Conservation (phyloP, 139 green algal species). For the Tetradesmus obliquus region DNA sequence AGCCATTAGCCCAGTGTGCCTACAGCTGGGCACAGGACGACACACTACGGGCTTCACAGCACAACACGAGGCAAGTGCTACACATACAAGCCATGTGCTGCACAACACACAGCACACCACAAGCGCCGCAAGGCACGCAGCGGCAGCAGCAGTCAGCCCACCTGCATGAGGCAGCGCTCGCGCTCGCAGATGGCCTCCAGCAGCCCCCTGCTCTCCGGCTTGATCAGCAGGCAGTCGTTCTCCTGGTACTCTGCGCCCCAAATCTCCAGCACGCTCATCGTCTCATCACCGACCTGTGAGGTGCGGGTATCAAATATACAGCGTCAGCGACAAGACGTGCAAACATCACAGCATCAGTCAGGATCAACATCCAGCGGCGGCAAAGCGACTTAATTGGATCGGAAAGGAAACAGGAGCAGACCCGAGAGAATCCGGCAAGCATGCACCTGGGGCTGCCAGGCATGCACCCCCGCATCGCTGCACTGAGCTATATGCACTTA, state of each 20-base stretch:
- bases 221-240: conserved; percentile 96
- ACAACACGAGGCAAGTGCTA: neutral
- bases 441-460: too few species aligned
- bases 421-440: too few species aligned
- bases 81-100: neutral
- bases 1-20: neutral
- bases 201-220: conserved; percentile 73
- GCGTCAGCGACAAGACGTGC: neutral
- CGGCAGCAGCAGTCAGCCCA: conserved; percentile 16
- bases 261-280: conserved; percentile 99
- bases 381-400: too few species aligned
- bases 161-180: conserved; percentile 94
- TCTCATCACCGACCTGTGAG: conserved; percentile 90
- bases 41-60: neutral
- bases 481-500: too few species aligned
- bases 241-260: conserved; percentile 99
- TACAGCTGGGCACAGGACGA: too few species aligned
- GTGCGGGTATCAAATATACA: neutral
- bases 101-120: neutral
- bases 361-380: too few species aligned
- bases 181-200: conserved; percentile 91
- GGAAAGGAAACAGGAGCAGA: too few species aligned
- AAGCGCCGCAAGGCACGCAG: neutral
- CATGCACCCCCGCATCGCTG: too few species aligned
- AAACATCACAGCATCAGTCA: too few species aligned